Percentiles rank a stretch among this genome's conserved stretches.
phyloP scores from a whole-genome alignment of 1,284 basidiomycete genomes.

The Cryptococcus sp. region DNA sequence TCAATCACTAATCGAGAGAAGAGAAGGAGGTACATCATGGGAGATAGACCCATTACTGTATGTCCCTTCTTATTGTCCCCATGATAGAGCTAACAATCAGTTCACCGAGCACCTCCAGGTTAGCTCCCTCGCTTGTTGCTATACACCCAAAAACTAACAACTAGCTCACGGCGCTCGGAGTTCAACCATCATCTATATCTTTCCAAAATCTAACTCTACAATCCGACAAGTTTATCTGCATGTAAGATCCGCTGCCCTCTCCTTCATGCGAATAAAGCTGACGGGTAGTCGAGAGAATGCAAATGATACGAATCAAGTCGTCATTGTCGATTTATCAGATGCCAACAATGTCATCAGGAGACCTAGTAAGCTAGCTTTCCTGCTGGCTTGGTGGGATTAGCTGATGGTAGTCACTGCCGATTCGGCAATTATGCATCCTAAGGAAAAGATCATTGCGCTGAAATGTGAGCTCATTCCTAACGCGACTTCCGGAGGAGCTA shows the following conservation, averaged over 20 bases:
- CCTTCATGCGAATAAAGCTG: neutral
- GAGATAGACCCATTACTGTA: constrained; percentile 18
- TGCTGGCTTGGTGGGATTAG: neutral
- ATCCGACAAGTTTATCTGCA: constrained; percentile 92
- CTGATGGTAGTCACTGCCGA: constrained; percentile 70
- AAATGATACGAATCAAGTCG: constrained; percentile 84
- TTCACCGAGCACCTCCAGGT: constrained; percentile 52
- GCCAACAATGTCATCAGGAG: constrained; percentile 94
- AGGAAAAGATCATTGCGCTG: constrained; percentile 93
- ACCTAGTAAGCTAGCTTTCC: constrained; percentile 56
- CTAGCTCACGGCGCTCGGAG: constrained; percentile 91
- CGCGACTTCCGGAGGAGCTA: constrained; percentile 16
- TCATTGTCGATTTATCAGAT: constrained; percentile 93
- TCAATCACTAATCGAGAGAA: neutral
- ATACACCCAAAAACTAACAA: neutral
- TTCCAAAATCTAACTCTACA: constrained; percentile 96
- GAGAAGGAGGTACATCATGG: constrained; percentile 12
- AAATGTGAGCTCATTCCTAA: constrained; percentile 66
- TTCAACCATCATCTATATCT: constrained; percentile 94
- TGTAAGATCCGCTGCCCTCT: constrained; percentile 43
- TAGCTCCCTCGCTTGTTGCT: neutral
- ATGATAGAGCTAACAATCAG: constrained; percentile 18
- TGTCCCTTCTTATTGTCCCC: constrained; percentile 1
- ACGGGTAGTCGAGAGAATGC: constrained; percentile 36
- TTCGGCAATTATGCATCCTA: constrained; percentile 97